Conservation (phyloP, 75 land plant species). For the Selaginella moellendorffii region DNA sequence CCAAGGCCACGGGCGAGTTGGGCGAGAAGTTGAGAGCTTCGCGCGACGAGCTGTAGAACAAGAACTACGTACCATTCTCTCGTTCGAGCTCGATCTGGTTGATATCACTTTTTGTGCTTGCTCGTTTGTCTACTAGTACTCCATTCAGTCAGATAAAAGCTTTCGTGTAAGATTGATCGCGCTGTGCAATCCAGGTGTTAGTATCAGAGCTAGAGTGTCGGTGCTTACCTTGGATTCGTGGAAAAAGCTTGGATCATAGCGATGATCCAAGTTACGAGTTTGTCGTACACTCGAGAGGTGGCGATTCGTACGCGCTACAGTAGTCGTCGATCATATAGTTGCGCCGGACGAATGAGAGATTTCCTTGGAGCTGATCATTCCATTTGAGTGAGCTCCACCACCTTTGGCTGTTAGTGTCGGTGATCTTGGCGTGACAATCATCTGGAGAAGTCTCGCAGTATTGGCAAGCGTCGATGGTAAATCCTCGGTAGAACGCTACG, state of each 20-base stretch:
- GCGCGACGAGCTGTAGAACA: background rate
- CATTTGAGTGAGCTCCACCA: background rate
- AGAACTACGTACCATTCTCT: too few species aligned
- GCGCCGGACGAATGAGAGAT: background rate
- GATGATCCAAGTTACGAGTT: background rate
- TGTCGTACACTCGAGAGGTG: background rate
- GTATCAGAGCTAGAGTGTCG: too few species aligned
- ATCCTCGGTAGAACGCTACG: slow-evolving; percentile 13
- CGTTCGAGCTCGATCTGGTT: too few species aligned
- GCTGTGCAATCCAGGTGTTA: too few species aligned
- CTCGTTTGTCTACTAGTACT: too few species aligned
- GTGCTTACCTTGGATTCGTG: too few species aligned
- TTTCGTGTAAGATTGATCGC: too few species aligned
- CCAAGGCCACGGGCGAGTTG: background rate
- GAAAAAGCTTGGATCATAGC: too few species aligned
- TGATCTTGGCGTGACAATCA: background rate
- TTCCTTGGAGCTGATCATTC: background rate
- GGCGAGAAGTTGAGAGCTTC: background rate
- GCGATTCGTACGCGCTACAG: background rate
- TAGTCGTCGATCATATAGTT: background rate
- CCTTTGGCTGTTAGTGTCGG: background rate
- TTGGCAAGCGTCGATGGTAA: slow-evolving; percentile 17
- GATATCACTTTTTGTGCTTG: too few species aligned
- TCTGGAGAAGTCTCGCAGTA: too few species aligned
- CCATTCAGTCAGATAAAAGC: too few species aligned